phyloP scores from a whole-genome alignment of 2,329 filamentous ascomycete genomes.

The Talaromyces marneffei region DNA sequence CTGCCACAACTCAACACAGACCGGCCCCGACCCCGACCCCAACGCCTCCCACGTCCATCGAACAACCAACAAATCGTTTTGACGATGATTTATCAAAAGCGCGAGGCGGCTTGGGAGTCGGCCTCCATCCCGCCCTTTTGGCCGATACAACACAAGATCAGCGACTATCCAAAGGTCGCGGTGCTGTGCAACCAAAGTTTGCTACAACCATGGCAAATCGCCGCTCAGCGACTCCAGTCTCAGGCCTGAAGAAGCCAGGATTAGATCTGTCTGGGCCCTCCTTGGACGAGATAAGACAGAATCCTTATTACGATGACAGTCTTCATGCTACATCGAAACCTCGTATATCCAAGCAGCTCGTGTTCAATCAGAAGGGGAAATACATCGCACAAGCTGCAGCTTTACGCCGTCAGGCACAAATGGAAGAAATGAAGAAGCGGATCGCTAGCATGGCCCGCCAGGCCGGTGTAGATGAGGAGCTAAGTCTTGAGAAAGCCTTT shows the following conservation, averaged over 20 bases:
- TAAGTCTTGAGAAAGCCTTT: slow-evolving; percentile 84
- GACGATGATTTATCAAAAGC: slow-evolving; percentile 47
- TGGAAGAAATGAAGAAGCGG: slow-evolving; percentile 91
- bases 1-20: slow-evolving; percentile 43
- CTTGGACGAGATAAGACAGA: slow-evolving; percentile 56
- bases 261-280: slow-evolving; percentile 55
- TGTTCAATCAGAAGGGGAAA: slow-evolving; percentile 95
- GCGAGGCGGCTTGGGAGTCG: slow-evolving; percentile 66
- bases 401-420: slow-evolving; percentile 73
- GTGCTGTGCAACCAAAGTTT: slow-evolving; percentile 48
- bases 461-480: slow-evolving; percentile 87
- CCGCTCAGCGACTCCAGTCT: slow-evolving; percentile 41
- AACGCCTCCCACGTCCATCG: not conserved
- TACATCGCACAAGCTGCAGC: slow-evolving; percentile 93
- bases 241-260: slow-evolving; percentile 41
- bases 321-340: slow-evolving; percentile 57
- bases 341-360: slow-evolving; percentile 66
- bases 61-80: slow-evolving; percentile 41
- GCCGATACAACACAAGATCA: slow-evolving; percentile 42
- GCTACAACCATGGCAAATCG: slow-evolving; percentile 52
- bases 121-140: slow-evolving; percentile 68
- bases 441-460: slow-evolving; percentile 83
- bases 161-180: slow-evolving; percentile 36
- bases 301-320: slow-evolving; percentile 77
- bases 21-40: slow-evolving; percentile 31